These are phyloP conservation scores for Venturia oleaginea DNA, from an alignment of 2,329 filamentous ascomycete species.

Conservation along the genomic window DNA sequence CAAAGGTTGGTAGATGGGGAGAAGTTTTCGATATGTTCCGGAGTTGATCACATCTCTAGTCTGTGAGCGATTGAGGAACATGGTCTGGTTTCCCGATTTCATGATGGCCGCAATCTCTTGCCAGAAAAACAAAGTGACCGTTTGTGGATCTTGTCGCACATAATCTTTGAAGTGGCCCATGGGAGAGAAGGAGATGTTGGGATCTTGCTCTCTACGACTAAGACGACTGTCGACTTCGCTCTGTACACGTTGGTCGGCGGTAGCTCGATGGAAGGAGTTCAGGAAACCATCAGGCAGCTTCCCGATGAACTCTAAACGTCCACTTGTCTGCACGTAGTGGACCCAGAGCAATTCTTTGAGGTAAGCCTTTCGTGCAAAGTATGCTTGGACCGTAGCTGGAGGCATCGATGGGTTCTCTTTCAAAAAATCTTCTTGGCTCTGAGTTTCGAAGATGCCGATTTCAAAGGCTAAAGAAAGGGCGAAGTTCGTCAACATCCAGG, in stretches of 20 bases:
- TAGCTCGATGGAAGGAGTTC: conserved; percentile 34
- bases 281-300: conserved; percentile 60
- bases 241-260: conserved; percentile 1
- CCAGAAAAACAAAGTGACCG: conserved; percentile 49
- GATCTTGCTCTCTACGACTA: neutral
- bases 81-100: conserved; percentile 77
- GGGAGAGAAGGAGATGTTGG: neutral
- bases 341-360: conserved; percentile 82
- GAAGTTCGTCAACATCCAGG: conserved; percentile 93
- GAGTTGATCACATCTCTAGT: conserved; percentile 84
- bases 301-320: conserved; percentile 81
- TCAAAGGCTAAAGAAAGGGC: conserved; percentile 87
- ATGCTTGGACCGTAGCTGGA: conserved; percentile 51
- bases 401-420: conserved; percentile 17
- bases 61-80: conserved; percentile 80
- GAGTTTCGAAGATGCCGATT: conserved; percentile 88
- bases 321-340: conserved; percentile 89
- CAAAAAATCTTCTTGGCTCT: conserved; percentile 57
- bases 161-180: neutral
- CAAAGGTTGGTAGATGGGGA: conserved; percentile 73
- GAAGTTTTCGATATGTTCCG: conserved; percentile 70
- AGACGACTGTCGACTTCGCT: neutral
- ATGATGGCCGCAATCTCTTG: conserved; percentile 87
- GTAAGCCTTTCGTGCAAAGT: conserved; percentile 67
- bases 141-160: neutral